Conservation (phyloP, 768 basidiomycete species). For the Podaxis sp. region DNA sequence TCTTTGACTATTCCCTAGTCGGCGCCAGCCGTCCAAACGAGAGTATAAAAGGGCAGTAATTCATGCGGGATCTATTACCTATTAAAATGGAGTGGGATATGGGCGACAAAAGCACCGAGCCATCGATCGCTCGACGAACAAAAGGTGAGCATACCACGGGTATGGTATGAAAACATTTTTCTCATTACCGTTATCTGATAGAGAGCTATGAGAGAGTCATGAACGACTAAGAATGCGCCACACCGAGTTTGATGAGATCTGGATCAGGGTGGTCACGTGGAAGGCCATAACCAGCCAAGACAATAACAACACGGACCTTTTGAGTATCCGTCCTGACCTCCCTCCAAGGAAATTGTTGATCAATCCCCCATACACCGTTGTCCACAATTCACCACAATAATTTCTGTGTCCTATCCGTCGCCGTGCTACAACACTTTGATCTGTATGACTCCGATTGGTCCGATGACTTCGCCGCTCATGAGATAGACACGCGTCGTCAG, state of each 20-base stretch:
- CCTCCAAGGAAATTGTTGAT: neutral
- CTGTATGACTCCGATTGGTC: conserved; percentile 4
- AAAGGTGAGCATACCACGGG: neutral
- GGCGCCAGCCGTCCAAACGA: neutral
- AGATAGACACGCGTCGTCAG: conserved; percentile 1
- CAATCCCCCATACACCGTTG: neutral
- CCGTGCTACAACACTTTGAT: neutral
- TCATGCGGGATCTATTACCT: neutral
- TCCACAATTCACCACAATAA: neutral
- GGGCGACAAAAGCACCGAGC: neutral
- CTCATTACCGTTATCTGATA: neutral
- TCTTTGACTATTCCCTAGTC: neutral
- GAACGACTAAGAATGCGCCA: neutral
- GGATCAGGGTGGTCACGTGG: neutral
- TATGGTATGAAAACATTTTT: neutral
- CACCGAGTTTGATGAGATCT: neutral
- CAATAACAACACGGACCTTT: neutral
- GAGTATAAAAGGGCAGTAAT: neutral
- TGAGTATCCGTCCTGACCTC: neutral
- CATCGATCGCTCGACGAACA: neutral
- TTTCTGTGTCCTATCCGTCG: neutral
- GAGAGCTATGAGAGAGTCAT: neutral
- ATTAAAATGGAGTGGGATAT: neutral
- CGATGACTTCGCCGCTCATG: conserved; percentile 1
- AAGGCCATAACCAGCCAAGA: neutral